These are phyloP conservation scores for Monosporascus sp. DNA, from an alignment of 2,329 filamentous ascomycete species.

Conservation along the genomic window DNA sequence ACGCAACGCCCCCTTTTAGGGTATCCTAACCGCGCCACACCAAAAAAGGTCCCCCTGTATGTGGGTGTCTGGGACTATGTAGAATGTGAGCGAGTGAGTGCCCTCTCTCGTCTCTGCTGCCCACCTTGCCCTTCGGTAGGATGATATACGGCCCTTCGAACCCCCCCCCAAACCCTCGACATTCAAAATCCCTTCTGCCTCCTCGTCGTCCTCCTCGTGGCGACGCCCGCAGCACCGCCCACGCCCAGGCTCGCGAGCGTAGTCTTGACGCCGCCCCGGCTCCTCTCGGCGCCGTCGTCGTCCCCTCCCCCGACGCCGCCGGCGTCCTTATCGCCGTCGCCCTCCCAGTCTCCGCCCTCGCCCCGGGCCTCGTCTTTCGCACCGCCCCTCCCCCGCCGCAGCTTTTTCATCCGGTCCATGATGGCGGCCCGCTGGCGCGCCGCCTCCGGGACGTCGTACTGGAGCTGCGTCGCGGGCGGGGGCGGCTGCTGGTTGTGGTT, in stretches of 20 bases:
- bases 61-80: too few species aligned
- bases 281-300: not conserved
- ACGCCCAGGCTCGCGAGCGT: slow-evolving; percentile 2
- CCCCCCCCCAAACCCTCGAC: not conserved
- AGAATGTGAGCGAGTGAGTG: too few species aligned
- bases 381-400: not conserved
- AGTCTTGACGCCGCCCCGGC: slow-evolving; percentile 4
- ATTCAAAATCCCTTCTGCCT: slow-evolving; percentile 8
- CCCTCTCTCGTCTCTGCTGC: too few species aligned
- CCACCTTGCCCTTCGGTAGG: not conserved
- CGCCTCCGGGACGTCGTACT: slow-evolving; percentile 48
- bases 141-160: not conserved
- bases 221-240: not conserved
- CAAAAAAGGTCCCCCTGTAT: too few species aligned
- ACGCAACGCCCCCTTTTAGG: too few species aligned
- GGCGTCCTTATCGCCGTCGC: not conserved
- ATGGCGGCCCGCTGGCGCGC: slow-evolving; percentile 26
- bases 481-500: slow-evolving; percentile 2
- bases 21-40: too few species aligned
- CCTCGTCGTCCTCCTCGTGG: slow-evolving; percentile 12
- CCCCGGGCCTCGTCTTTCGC: not conserved
- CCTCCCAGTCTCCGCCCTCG: not conserved
- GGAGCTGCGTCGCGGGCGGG: slow-evolving; percentile 47
- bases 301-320: not conserved
- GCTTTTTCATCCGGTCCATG: slow-evolving; percentile 15